Percentiles rank a stretch among this genome's conserved stretches.
phyloP scores from a whole-genome alignment of 2,329 filamentous ascomycete species.

The Colletotrichum liaoningense region DNA sequence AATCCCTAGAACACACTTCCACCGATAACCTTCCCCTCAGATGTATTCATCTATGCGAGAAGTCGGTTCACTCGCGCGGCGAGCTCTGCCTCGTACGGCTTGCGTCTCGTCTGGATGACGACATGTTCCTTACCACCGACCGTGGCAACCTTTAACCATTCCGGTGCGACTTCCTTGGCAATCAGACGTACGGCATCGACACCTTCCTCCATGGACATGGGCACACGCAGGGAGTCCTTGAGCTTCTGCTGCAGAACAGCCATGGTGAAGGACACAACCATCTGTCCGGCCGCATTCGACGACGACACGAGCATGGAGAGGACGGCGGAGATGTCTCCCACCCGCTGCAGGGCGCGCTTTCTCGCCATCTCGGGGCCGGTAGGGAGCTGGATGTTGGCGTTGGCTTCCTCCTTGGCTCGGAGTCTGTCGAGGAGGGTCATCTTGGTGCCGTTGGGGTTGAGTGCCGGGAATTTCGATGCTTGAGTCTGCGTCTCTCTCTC shows the following conservation, averaged over 20 bases:
- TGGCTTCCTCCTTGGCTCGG: slow-evolving; percentile 74
- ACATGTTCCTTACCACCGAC: slow-evolving; percentile 68
- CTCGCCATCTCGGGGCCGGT: slow-evolving; percentile 67
- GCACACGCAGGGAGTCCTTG: slow-evolving; percentile 72
- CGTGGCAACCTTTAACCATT: slow-evolving; percentile 65
- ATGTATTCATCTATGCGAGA: slow-evolving; percentile 6
- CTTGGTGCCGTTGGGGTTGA: slow-evolving; percentile 60
- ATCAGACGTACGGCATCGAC: slow-evolving; percentile 62
- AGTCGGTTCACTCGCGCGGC: slow-evolving; percentile 28
- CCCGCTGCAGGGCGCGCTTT: slow-evolving; percentile 73
- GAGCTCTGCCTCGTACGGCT: slow-evolving; percentile 44
- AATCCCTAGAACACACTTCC: not conserved
- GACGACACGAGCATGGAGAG: slow-evolving; percentile 72
- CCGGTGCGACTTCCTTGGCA: slow-evolving; percentile 65
- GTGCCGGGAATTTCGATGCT: slow-evolving; percentile 41
- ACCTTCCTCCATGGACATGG: slow-evolving; percentile 65
- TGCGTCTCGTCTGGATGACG: slow-evolving; percentile 61
- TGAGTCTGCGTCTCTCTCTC: slow-evolving; percentile 53
- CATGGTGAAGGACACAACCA: slow-evolving; percentile 74
- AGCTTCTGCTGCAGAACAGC: slow-evolving; percentile 72
- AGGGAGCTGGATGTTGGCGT: slow-evolving; percentile 54
- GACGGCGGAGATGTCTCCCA: slow-evolving; percentile 75
- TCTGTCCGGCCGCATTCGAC: slow-evolving; percentile 61
- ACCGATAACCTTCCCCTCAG: not conserved
- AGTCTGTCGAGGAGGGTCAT: slow-evolving; percentile 82